Evolutionary conservation across 73 alveolate species (phyloP).

Genomic region (Paraurostyla sp.): DNA sequence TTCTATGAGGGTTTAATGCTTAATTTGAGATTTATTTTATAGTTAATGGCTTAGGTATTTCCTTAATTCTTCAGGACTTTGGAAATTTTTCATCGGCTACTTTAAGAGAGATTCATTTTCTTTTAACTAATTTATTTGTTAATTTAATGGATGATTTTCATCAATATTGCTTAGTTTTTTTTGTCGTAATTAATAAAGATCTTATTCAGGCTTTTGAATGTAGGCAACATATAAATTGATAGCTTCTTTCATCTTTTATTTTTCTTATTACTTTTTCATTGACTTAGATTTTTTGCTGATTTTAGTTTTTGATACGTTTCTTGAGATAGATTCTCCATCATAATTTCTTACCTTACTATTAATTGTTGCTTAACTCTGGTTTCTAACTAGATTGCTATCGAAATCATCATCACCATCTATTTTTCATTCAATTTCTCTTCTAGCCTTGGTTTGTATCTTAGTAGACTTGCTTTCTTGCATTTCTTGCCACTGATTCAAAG

Average conservation of each 20-base stretch:
- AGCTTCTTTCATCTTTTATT: constrained; percentile 23
- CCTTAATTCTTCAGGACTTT: background rate
- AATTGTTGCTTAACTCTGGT: too few species aligned
- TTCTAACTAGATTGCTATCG: too few species aligned
- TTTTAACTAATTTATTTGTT: background rate
- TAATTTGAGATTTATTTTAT: background rate
- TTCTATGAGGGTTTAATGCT: constrained; percentile 1
- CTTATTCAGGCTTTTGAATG: background rate
- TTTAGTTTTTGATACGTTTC: too few species aligned
- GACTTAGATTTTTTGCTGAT: too few species aligned
- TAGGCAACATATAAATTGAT: constrained; percentile 10
- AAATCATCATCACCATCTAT: too few species aligned
- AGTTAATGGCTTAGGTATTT: constrained; percentile 1
- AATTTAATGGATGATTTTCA: background rate
- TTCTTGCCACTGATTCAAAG: too few species aligned
- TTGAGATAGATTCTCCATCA: too few species aligned
- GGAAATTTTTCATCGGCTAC: constrained; percentile 8
- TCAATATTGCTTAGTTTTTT: background rate
- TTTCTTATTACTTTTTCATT: background rate
- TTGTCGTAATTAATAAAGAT: background rate
- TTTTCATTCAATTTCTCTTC: too few species aligned
- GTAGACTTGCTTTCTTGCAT: too few species aligned
- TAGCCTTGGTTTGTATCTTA: too few species aligned
- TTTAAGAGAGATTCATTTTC: background rate
- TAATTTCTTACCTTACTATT: too few species aligned